A percentile compares a stretch with the other conserved stretches of the same genome.
Evolutionary conservation across 2,329 filamentous ascomycete genomes (phyloP).

Genomic region (Paecilomyces sp.): DNA sequence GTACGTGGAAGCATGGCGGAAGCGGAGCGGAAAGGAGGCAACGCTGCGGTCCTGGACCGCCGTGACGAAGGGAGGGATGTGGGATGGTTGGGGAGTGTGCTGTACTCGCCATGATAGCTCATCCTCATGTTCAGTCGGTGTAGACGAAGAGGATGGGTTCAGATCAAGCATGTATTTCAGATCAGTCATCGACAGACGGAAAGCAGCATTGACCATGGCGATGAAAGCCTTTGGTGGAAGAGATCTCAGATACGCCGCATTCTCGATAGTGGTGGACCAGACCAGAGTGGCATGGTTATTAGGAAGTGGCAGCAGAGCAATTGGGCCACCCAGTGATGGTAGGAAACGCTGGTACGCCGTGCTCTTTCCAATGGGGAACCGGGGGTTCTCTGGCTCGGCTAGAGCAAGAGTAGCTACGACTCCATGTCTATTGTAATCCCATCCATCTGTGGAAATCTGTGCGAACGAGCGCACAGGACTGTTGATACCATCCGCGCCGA

Average conservation of each 20-base stretch:
- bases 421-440: conserved; percentile 88
- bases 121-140: conserved; percentile 49
- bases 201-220: conserved; percentile 87
- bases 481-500: conserved; percentile 92
- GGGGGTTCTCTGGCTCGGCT: conserved; percentile 34
- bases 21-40: conserved; percentile 82
- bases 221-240: conserved; percentile 67
- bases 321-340: conserved; percentile 67
- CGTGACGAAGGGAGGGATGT: conserved; percentile 59
- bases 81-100: conserved; percentile 54
- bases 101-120: conserved; percentile 78
- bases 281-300: conserved; percentile 78
- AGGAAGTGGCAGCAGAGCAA: conserved; percentile 85
- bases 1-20: conserved; percentile 93
- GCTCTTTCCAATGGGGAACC: conserved; percentile 43
- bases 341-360: conserved; percentile 94
- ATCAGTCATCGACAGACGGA: conserved; percentile 73
- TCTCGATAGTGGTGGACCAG: conserved; percentile 83
- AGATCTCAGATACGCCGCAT: conserved; percentile 71
- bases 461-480: conserved; percentile 88
- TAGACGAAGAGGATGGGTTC: conserved; percentile 23
- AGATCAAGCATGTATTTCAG: conserved; percentile 73
- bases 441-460: conserved; percentile 75
- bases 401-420: conserved; percentile 83
- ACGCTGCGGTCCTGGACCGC: conserved; percentile 71